These are phyloP conservation scores for Sphaerosporella brunnea DNA, from an alignment of 495 filamentous ascomycete species.

Conservation along the genomic window DNA sequence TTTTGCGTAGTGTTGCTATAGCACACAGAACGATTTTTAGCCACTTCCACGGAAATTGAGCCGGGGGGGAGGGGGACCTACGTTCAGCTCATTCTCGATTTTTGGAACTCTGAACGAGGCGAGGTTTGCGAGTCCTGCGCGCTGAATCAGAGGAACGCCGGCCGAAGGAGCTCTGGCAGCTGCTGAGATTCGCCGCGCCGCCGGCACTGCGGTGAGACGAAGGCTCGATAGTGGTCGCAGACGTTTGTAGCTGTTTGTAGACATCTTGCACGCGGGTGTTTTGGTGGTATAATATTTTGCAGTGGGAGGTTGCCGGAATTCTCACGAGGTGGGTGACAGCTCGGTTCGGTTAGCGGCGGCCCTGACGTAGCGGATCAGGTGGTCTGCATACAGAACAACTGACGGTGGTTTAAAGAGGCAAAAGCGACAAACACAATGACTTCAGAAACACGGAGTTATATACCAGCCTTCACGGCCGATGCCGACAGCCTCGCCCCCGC, in stretches of 20 bases:
- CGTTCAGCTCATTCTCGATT: slow-evolving; percentile 84
- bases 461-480: background rate
- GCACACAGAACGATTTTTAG: background rate
- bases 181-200: too few species aligned
- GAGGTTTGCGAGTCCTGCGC: slow-evolving; percentile 26
- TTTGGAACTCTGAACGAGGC: slow-evolving; percentile 76
- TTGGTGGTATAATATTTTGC: background rate
- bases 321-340: too few species aligned
- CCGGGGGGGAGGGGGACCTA: slow-evolving; percentile 32
- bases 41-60: background rate
- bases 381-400: background rate
- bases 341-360: too few species aligned
- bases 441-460: too few species aligned
- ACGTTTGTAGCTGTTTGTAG: too few species aligned
- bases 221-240: too few species aligned
- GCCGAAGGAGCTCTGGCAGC: background rate
- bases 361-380: too few species aligned
- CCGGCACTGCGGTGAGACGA: too few species aligned
- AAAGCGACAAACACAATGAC: too few species aligned
- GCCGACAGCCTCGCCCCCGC: background rate
- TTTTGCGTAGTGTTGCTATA: slow-evolving; percentile 70
- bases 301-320: too few species aligned
- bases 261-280: background rate
- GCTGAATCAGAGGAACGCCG: background rate
- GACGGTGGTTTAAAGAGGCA: background rate